Percentiles rank a stretch among this genome's conserved stretches.
phyloP scores from a whole-genome alignment of 192 early-diverging fungal species.

The Coemansia sp. region DNA sequence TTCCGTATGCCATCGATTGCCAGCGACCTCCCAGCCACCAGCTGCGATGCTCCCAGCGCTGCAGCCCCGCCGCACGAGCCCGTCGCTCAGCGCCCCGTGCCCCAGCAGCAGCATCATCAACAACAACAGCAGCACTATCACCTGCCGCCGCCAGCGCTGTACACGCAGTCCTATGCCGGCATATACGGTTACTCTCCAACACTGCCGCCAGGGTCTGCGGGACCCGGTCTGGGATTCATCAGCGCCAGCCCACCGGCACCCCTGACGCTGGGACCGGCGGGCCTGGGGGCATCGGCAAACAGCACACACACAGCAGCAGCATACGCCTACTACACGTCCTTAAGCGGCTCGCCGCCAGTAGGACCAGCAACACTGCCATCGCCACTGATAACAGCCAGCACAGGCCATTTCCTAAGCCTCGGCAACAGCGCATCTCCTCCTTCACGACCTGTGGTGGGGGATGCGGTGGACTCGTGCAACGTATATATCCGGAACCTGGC shows the following conservation, averaged over 20 bases:
- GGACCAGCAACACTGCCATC: not conserved
- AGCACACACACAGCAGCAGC: not conserved
- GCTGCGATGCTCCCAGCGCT: not conserved
- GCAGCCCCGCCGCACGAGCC: not conserved
- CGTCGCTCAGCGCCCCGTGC: not conserved
- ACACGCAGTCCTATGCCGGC: slow-evolving; percentile 1
- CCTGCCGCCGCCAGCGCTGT: slow-evolving; percentile 4
- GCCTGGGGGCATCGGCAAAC: not conserved
- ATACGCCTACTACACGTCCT: slow-evolving; percentile 25
- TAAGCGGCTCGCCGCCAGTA: slow-evolving; percentile 4
- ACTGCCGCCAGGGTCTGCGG: slow-evolving; percentile 9
- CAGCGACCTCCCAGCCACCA: not conserved
- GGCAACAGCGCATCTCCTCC: not conserved
- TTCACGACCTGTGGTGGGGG: not conserved
- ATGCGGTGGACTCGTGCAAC: slow-evolving; percentile 52
- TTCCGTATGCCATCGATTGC: slow-evolving; percentile 27
- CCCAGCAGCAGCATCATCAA: not conserved
- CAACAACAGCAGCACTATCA: slow-evolving; percentile 5
- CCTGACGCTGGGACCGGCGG: not conserved
- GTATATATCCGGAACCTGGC: slow-evolving; percentile 79
- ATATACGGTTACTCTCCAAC: slow-evolving; percentile 6
- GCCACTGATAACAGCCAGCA: not conserved
- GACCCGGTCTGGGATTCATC: slow-evolving; percentile 10
- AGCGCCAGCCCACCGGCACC: slow-evolving; percentile 7
- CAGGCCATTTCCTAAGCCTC: not conserved